Percentiles rank a stretch among this genome's conserved stretches.
These are phyloP conservation scores for Talinum fruticosum DNA, from an alignment of 148 eudicot genomes.

Conservation along the genomic window DNA sequence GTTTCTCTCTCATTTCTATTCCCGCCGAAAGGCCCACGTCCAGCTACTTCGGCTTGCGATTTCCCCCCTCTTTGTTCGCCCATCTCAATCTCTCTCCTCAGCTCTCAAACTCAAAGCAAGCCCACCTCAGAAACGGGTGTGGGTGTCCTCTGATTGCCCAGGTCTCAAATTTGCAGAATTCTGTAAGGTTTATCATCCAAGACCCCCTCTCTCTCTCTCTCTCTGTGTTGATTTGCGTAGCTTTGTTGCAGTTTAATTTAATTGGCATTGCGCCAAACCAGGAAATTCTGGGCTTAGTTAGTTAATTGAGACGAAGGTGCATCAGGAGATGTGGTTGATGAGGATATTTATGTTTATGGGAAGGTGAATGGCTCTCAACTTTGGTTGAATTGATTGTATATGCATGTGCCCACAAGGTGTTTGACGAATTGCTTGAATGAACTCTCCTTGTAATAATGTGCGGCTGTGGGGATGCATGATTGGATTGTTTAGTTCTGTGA, in stretches of 20 bases:
- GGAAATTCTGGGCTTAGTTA: constrained; percentile 48
- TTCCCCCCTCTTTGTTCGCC: constrained; percentile 20
- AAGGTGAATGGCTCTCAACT: constrained; percentile 34
- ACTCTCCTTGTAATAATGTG: neutral
- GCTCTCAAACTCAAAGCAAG: constrained; percentile 23
- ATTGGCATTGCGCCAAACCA: constrained; percentile 36
- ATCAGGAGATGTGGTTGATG: constrained; percentile 40
- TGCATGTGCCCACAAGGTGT: constrained; percentile 23
- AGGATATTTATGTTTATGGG: constrained; percentile 38
- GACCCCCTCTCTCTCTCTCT: too few relatives aligned
- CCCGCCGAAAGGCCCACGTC: constrained; percentile 46
- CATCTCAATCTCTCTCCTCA: constrained; percentile 13
- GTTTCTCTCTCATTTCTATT: neutral
- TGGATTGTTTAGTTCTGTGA: neutral
- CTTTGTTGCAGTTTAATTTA: neutral
- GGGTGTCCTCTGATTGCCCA: constrained; percentile 51
- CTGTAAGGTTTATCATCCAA: too few relatives aligned
- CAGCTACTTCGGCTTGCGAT: constrained; percentile 24
- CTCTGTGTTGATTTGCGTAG: neutral
- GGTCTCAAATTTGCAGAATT: constrained; percentile 50
- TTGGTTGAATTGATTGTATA: neutral
- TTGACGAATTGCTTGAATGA: constrained; percentile 32
- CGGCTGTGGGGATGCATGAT: neutral
- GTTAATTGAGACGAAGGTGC: constrained; percentile 28
- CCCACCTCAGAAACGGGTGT: constrained; percentile 34